Conservation (phyloP, 805 yeast genomes). For the Candida nitratophila region DNA sequence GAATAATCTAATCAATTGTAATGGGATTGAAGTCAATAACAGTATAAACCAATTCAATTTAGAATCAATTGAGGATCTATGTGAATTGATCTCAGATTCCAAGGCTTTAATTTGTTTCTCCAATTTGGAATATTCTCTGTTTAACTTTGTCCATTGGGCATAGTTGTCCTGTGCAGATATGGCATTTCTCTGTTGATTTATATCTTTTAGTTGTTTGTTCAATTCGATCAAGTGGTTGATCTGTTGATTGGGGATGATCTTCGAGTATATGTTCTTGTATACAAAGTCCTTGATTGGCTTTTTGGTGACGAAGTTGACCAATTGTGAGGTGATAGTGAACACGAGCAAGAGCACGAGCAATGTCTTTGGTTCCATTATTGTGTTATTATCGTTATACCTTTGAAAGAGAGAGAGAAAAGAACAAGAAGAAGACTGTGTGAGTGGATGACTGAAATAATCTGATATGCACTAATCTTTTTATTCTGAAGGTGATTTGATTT, state of each 20-base stretch:
- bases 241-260: conserved; percentile 28
- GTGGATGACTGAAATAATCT: too few species aligned
- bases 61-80: conserved; percentile 28
- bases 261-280: conserved; percentile 7
- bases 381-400: not conserved
- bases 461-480: too few species aligned
- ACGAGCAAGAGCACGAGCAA: conserved; percentile 26
- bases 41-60: conserved; percentile 29
- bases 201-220: conserved; percentile 36
- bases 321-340: conserved; percentile 31
- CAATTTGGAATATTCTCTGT: conserved; percentile 59
- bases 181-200: conserved; percentile 46
- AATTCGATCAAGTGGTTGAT: conserved; percentile 23
- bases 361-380: conserved; percentile 10
- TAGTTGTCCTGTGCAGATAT: conserved; percentile 90
- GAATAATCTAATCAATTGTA: conserved; percentile 42
- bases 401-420: too few species aligned
- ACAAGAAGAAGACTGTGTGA: too few species aligned
- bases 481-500: too few species aligned
- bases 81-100: conserved; percentile 30
- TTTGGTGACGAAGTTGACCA: conserved; percentile 30
- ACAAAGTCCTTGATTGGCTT: conserved; percentile 14
- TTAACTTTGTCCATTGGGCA: conserved; percentile 92
- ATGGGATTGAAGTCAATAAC: conserved; percentile 36
- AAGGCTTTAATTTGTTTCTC: conserved; percentile 41